phyloP scores from a whole-genome alignment of 2,329 filamentous ascomycete species.

The Apiospora marii region DNA sequence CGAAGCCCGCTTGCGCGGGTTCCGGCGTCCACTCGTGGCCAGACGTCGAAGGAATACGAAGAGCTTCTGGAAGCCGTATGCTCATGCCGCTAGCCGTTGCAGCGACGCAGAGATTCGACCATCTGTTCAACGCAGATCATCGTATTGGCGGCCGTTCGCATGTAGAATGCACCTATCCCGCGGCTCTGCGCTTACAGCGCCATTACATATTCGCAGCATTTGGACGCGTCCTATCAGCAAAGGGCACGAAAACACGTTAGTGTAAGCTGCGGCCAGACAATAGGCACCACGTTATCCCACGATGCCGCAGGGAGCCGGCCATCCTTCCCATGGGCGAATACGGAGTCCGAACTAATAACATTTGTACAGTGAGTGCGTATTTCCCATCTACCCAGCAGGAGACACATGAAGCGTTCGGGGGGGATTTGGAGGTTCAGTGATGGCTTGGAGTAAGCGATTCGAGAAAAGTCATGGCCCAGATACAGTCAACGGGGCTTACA shows the following conservation, averaged over 20 bases:
- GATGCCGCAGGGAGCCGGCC: slow-evolving; percentile 23
- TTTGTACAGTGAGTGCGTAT: not conserved
- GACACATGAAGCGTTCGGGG: not conserved
- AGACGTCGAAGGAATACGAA: slow-evolving; percentile 19
- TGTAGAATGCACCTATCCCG: slow-evolving; percentile 8
- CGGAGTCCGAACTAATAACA: not conserved
- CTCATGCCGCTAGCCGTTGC: not conserved
- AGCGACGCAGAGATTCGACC: not conserved
- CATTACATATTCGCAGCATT: not conserved
- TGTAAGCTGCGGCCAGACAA: not conserved
- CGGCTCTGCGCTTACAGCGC: not conserved
- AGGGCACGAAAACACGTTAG: not conserved
- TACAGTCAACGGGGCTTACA: not conserved
- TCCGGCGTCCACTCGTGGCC: slow-evolving; percentile 7
- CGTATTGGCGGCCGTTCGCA: slow-evolving; percentile 24
- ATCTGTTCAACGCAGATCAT: slow-evolving; percentile 11
- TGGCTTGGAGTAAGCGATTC: not conserved
- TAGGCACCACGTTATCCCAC: not conserved
- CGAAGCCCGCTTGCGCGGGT: slow-evolving; percentile 17
- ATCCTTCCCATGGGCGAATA: not conserved
- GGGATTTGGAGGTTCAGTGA: not conserved
- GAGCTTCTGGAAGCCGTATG: slow-evolving; percentile 23
- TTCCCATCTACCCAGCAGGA: not conserved
- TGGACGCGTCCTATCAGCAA: not conserved
- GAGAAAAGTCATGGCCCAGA: not conserved